These are phyloP conservation scores for Coriolopsis trogii DNA, from an alignment of 1,284 basidiomycete species.

Conservation along the genomic window DNA sequence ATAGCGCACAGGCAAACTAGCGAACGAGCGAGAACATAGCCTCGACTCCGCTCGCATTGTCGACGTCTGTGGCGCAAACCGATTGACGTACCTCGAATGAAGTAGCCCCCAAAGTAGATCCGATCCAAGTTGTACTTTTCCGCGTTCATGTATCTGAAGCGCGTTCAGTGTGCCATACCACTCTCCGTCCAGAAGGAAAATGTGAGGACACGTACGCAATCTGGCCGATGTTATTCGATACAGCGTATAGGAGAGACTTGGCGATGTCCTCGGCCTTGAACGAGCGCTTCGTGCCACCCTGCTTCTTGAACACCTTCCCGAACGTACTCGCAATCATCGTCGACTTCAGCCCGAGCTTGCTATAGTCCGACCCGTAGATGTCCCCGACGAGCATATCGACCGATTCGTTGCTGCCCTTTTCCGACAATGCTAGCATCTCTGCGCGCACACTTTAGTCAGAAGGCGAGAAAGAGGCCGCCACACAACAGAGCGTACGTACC, in stretches of 20 bases:
- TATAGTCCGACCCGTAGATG: slow-evolving; percentile 96
- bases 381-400: slow-evolving; percentile 99
- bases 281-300: slow-evolving; percentile 72
- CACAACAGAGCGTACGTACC: slow-evolving; percentile 48
- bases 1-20: no score
- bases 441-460: slow-evolving; percentile 13
- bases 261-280: slow-evolving; percentile 96
- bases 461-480: neutral
- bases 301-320: slow-evolving; percentile 98
- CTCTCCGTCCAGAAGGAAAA: neutral
- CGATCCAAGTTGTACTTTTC: slow-evolving; percentile 97
- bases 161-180: no score
- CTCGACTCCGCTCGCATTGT: neutral
- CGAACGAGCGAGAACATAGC: no score
- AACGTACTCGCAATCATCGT: slow-evolving; percentile 98
- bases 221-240: slow-evolving; percentile 99
- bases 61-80: slow-evolving; percentile 11
- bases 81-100: slow-evolving; percentile 86
- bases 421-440: slow-evolving; percentile 97
- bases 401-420: slow-evolving; percentile 89
- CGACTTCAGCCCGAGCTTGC: slow-evolving; percentile 93
- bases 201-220: slow-evolving; percentile 81
- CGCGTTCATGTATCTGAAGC: slow-evolving; percentile 94
- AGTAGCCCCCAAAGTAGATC: slow-evolving; percentile 99
- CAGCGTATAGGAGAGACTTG: slow-evolving; percentile 91